Percentiles rank a stretch among this genome's conserved stretches.
These are phyloP conservation scores for Dactylellina leptospora DNA, from an alignment of 2,329 filamentous ascomycete genomes.

Conservation along the genomic window DNA sequence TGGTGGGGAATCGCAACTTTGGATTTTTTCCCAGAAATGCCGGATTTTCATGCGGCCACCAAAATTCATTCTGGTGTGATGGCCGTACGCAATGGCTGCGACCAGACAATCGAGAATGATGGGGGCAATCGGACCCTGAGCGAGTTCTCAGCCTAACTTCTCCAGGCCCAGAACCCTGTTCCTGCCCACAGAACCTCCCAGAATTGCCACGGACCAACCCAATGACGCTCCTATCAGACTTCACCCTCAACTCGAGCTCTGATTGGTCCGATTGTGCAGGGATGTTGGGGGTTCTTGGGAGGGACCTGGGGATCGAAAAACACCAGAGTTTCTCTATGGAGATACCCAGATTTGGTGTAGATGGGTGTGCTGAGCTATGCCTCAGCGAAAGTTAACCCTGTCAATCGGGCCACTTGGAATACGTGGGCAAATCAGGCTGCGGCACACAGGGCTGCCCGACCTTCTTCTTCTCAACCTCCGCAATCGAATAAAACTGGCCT, in stretches of 20 bases:
- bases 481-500: slow-evolving; percentile 15
- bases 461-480: background rate
- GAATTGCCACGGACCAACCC: slow-evolving; percentile 26
- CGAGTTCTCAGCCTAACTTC: background rate
- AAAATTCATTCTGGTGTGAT: slow-evolving; percentile 9
- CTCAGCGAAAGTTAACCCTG: slow-evolving; percentile 23
- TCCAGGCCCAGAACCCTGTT: slow-evolving; percentile 19
- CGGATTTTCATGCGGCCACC: slow-evolving; percentile 6
- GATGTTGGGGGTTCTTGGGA: slow-evolving; percentile 38
- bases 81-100: slow-evolving; percentile 28
- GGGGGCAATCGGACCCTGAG: slow-evolving; percentile 48
- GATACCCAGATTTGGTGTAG: slow-evolving; percentile 43
- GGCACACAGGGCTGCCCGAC: background rate
- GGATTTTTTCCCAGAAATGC: background rate
- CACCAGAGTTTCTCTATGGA: slow-evolving; percentile 39
- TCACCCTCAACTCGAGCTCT: background rate
- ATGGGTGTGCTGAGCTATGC: slow-evolving; percentile 13
- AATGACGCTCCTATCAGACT: slow-evolving; percentile 28
- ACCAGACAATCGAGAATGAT: slow-evolving; percentile 45
- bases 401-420: slow-evolving; percentile 14
- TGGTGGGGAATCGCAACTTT: slow-evolving; percentile 27
- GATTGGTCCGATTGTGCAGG: slow-evolving; percentile 44
- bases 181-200: slow-evolving; percentile 18
- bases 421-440: slow-evolving; percentile 34
- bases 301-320: slow-evolving; percentile 38